Evolutionary conservation across 345 rosid genomes (phyloP), one percentile per base, ranked within the genome.

Genomic region (Salix viminalis): DNA sequence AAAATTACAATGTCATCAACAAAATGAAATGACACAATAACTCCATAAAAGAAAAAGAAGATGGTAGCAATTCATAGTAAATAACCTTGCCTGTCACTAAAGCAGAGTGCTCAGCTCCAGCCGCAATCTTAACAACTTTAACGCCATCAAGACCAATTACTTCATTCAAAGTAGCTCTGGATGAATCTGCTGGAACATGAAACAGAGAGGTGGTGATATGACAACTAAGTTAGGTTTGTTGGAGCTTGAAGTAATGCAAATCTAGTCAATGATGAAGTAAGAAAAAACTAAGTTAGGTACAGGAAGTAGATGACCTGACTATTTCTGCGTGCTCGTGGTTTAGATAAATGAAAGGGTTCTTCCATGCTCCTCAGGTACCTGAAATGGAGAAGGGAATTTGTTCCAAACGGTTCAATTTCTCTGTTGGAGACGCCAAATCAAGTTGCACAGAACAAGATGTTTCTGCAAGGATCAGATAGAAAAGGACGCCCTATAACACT

Each of bases 21-120:
- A 41, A n/a, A 67, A 71, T 39, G 36, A 41, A 62, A 10, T 56
- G 24, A 65, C 4, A 42, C 28, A 37, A 10, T 7, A 50, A 54
- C 18, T 18, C 19, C 3, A 8, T 2, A 18, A 13, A 88, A 30
- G 24, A 9, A 2, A 24, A 71, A 30, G 10, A 19, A 50, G 19
- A 32, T 15, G 24, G 16, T 18, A 18, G 8, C 28, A 41, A 14
- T 72, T 74, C 42, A 3, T n/a, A 18, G 15, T 60, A 72, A 60
- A 56, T 23, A n/a, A 46, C 2, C 61, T 79, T 82, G 77, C 99
- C 94, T 77, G 94, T 91, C 75, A 91, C 83, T 15, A 88, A 60
- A 80, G 88, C 92, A 50, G 99, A 96, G 77, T 96, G 99, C 86
- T 93, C 99, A 28, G 98, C 90, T 82, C 98, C 99, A 12, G 96